Base-by-base conservation (phyloP, 208 protist species). In the Lotmaria passim region DNA sequence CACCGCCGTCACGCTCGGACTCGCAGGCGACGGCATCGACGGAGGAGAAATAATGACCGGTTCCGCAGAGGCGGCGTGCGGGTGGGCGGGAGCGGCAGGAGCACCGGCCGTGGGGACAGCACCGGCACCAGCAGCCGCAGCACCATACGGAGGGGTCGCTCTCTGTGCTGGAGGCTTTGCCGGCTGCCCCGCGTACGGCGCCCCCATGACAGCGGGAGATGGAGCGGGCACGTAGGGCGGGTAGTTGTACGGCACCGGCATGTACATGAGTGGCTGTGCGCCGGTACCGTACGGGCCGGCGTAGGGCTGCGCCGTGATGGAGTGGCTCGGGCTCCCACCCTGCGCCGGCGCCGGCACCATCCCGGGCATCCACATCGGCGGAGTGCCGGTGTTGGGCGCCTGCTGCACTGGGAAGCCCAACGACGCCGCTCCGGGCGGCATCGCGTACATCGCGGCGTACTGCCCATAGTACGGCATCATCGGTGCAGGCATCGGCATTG, bases 231-330 rank as follows among this genome's bases (percentile, higher is more conserved):
- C 65, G 69, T 69, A 79, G 7, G 72, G 68, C 61, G 65, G 68
- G 50, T 79, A 67, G 64, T 47, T 61, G 68, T 75, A 83, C 33
- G 65, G 68, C 23, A 66, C 17, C 10, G 57, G 55, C 67, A 85
- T 69, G 65, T 82, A 82, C 70, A 82, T 78, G 59, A 78, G 23
- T 15, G 59, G 70, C 34, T 63, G 57, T 3, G 55, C 52, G 23
- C 57, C 64, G 4, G 76, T 30, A 24, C 62, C 70, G 50, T 76
- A 76, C n/a, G 47, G 55, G 10, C 44, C 28, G 11, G 33, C 19
- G 62, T 76, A 76, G 11, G 69, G 50, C n/a, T 68, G 69, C 7
- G 44, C 50, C 15, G 60, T 8, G 23, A 68, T 55, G 15, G 60
- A 3, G 11, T 63, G 34, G n/a, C 56, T 51, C n/a, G 58, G 43